Evolutionary conservation across 2,329 filamentous ascomycete genomes (phyloP), one percentile per base, ranked within the genome.

Genomic region (Aspergillus ochraceoroseus): DNA sequence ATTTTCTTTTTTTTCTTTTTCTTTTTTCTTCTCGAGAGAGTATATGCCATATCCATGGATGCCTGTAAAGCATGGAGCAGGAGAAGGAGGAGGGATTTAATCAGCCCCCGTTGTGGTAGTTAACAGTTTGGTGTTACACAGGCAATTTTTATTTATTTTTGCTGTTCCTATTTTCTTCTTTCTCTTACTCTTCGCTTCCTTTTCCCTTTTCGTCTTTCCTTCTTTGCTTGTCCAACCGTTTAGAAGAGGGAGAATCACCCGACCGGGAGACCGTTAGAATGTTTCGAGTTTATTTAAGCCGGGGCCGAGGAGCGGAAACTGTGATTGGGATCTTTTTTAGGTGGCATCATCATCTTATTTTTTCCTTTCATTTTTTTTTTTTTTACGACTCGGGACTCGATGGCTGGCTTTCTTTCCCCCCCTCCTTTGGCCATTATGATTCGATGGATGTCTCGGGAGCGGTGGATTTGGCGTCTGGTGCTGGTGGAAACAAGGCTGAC

Each of bases 251-350:
- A 38, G 40, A 44, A 47, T 46, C 41, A 47, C 40, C 41, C 38
- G 50, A 49, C 51, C 47, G 51, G 46, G 48, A n/a, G n/a, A 48
- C 59, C 56, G 58, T 65, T 65, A 63, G 62, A 49, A 46, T 61
- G 63, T 65, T 65, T 65, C 62, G 58, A 59, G 59, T 64, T 63
- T 57, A 64, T 63, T 62, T 55, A 47, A 46, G 30, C 56, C 41
- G 44, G 49, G 50, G 46, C 42, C 49, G 42, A 41, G 34, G 38
- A 46, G 32, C 23, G 39, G 32, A 32, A 23, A 37, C 26, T 32
- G 28, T 30, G 37, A 48, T 40, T 22, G 25, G 32, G 31, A 37
- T 42, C 35, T 34, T 22, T 8, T 17, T 20, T 20, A 23, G 41
- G 37, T 39, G 40, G 36, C 44, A 49, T 44, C 37, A 36, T 32